Evolutionary conservation across 2,329 filamentous ascomycete species (phyloP), one percentile per base, ranked within the genome.

Genomic region (Tricladium varicosporioides): DNA sequence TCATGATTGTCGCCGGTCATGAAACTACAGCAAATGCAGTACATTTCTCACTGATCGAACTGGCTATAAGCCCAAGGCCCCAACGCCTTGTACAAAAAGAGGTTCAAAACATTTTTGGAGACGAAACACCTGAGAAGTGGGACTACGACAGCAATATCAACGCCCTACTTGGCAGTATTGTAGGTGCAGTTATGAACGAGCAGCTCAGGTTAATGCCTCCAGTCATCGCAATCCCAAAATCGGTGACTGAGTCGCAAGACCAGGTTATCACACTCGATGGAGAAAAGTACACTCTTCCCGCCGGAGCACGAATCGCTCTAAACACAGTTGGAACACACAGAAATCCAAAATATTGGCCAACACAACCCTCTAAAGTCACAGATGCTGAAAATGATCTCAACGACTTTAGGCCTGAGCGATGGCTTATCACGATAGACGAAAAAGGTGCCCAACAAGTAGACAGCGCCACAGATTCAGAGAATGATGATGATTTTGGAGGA

Each of bases 11-110:
- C 1, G 89, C 90, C 0, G 90, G 90, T 11, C 89, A 94, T 71
- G 90, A 94, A 72, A 92, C 89, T 1, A 88, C 88, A 1, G 89
- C 89, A 48, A 91, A 89, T 70, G 81, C 83, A 3, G 76, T 92
- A 42, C 87, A 92, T 72, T 92, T 89, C 69, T 79, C 84, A 1
- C 72, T 92, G 3, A 69, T 91, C 36, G 80, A 84, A 63, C 79
- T 93, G 5, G 89, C 89, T 13, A 80, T 84, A 64, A 80, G 86
- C 64, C 83, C 83, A 5, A 72, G 75, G 1, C 80, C 80, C 1
- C 90, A 94, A 67, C 79, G 81, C 19, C 77, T 76, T 5, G 72
- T 93, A 2, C 89, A 93, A 64, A 74, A 78, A 46, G 89, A 92
- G 59, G 73, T 94, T 22, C 85, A 91, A 68, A 73, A 75, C 13